Evolutionary conservation across 2,329 filamentous ascomycete genomes (phyloP), one percentile per base, ranked within the genome.

Genomic region (Xylariaceae sp.): DNA sequence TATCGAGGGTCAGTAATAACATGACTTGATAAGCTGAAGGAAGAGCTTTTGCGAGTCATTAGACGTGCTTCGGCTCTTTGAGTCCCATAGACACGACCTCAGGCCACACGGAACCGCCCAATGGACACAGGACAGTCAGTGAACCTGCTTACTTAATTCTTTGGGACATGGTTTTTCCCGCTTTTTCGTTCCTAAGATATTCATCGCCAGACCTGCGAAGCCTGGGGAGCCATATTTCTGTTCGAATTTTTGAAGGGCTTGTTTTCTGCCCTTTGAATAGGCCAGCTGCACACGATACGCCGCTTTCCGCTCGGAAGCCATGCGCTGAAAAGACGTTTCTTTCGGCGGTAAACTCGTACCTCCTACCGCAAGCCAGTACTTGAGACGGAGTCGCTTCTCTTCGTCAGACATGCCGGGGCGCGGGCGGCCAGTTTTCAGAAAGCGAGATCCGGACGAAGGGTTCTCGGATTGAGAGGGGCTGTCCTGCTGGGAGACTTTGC

Each of bases 251-350:
- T 35, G 46, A 13, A 39, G 43, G 9, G 42, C 46, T 16, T 34
- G 41, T 22, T 42, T 34, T 4, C 38, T 33, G 2, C 11, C 22
- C 11, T 26, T 26, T 6, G 22, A 26, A 28, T 42, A 30, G 9
- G 37, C 42, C 7, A 35, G 9, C 17, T 16, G 37, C 28, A 38
- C 29, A 13, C 44, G 46, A 34, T 50, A 17, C 3, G 37, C 39
- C 33, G 50, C 50, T 15, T 50, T 51, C 18, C 47, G 47, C 42
- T 53, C 52, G 3, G 36, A 46, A 3, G 39, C 38, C 44, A 50
- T 47, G 15, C 41, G 45, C 9, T 38, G 18, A 24, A 48, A 50
- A 36, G 12, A 28, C 6, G 30, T 15, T 9, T 9, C 19, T 3
- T 30, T 44, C 4, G 51, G 48, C 4, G 48, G 48, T 6, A 34